Percentiles rank a stretch among this genome's conserved stretches.
Evolutionary conservation across 1,139 yeast species (phyloP).

Genomic region (Suhomyces kunorum): DNA sequence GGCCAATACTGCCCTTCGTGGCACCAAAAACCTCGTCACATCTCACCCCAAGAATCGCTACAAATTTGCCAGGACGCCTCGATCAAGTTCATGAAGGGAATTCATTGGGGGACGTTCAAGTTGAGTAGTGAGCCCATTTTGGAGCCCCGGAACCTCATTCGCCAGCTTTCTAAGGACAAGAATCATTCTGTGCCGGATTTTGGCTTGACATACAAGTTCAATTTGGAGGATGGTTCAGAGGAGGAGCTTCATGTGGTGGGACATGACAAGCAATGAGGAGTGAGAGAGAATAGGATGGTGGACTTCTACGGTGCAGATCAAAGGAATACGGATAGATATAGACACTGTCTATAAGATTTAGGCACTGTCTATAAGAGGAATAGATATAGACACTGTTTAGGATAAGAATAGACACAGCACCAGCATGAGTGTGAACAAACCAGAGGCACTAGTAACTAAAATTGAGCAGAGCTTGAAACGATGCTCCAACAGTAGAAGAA

Average conservation of each 20-base stretch:
- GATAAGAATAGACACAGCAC: too few relatives aligned
- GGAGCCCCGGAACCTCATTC: conserved; percentile 64
- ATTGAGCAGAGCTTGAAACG: too few relatives aligned
- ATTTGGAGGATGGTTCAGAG: conserved; percentile 21
- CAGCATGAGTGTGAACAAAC: too few relatives aligned
- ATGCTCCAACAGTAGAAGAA: too few relatives aligned
- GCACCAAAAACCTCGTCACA: conserved; percentile 91
- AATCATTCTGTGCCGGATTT: conserved; percentile 40
- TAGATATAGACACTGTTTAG: too few relatives aligned
- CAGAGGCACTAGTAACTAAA: too few relatives aligned
- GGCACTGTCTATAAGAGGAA: too few relatives aligned
- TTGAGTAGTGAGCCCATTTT: conserved; percentile 83
- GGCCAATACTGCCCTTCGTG: conserved; percentile 95
- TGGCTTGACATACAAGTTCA: conserved; percentile 44
- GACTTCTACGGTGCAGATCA: too few relatives aligned
- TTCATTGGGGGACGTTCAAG: conserved; percentile 96
- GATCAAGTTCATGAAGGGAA: conserved; percentile 71
- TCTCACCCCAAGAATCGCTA: conserved; percentile 76
- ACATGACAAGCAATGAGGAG: conserved; percentile 2
- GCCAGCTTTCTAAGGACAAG: conserved; percentile 28
- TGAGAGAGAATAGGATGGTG: too few relatives aligned
- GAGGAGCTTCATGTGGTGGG: conserved; percentile 8
- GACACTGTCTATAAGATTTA: too few relatives aligned
- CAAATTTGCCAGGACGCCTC: conserved; percentile 64
- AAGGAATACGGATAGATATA: too few relatives aligned